Conservation (phyloP, 1,139 yeast species). For the Diutina siamensis region DNA sequence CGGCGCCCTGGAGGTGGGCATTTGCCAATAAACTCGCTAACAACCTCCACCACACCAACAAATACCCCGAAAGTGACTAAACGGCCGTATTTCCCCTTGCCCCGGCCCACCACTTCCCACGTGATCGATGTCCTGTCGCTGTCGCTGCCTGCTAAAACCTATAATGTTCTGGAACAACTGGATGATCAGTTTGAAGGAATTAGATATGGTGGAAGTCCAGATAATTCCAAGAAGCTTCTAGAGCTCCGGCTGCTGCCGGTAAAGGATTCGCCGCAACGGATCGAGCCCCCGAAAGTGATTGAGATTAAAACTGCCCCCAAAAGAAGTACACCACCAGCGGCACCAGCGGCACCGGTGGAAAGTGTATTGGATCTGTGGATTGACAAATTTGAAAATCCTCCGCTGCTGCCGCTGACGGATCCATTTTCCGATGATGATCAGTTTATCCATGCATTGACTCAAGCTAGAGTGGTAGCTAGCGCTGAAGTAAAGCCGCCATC, state of each 20-base stretch:
- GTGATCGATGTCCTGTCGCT: background rate
- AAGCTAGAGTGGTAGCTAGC: too few relatives aligned
- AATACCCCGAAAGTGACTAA: background rate
- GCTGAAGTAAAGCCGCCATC: too few relatives aligned
- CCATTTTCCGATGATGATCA: background rate
- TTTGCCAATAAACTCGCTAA: background rate
- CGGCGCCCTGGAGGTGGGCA: constrained; percentile 1
- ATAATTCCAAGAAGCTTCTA: background rate
- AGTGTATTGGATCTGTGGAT: constrained; percentile 1
- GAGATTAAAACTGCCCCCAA: too few relatives aligned
- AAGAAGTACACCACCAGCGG: background rate
- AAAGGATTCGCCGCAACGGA: background rate
- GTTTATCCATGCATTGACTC: background rate
- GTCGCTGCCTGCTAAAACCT: constrained; percentile 3
- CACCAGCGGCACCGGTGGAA: background rate
- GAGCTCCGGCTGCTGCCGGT: constrained; percentile 3
- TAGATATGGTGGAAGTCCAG: background rate
- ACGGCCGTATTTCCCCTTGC: background rate
- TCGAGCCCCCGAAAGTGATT: too few relatives aligned
- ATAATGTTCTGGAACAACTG: constrained; percentile 3
- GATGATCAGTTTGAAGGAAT: constrained; percentile 1
- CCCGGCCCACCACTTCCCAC: too few relatives aligned
- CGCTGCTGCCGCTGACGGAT: background rate
- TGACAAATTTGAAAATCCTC: constrained; percentile 1
- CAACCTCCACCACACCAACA: background rate